A percentile compares a stretch with the other conserved stretches of the same genome.
Evolutionary conservation across 306 rosid species (phyloP).

Genomic region (Vigna radiata): DNA sequence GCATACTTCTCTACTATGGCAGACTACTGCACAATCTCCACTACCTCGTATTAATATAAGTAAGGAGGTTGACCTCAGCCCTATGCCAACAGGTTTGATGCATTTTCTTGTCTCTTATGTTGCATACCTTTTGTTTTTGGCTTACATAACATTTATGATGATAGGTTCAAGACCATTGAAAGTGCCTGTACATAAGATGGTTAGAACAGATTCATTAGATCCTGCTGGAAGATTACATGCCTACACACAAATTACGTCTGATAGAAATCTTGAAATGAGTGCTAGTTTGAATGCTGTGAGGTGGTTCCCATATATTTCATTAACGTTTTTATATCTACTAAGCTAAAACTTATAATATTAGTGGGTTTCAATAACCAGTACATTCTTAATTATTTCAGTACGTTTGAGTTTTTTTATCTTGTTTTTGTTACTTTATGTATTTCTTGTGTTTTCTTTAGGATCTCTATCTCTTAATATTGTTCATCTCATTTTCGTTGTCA

Average conservation of each 20-base stretch:
- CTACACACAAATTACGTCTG: slow-evolving; percentile 62
- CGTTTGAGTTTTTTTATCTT: background rate
- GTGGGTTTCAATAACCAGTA: slow-evolving; percentile 3
- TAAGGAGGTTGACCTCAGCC: slow-evolving; percentile 58
- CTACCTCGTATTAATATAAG: slow-evolving; percentile 44
- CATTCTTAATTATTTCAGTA: slow-evolving; percentile 14
- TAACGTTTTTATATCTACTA: slow-evolving; percentile 29
- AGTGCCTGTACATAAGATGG: slow-evolving; percentile 85
- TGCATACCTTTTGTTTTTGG: slow-evolving; percentile 36
- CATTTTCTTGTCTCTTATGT: slow-evolving; percentile 36
- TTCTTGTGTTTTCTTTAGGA: background rate
- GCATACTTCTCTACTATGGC: slow-evolving; percentile 42
- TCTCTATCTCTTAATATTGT: background rate
- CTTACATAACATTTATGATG: slow-evolving; percentile 30
- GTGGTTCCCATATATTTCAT: slow-evolving; percentile 49
- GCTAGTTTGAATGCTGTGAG: slow-evolving; percentile 76
- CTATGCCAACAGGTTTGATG: slow-evolving; percentile 55
- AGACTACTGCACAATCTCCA: slow-evolving; percentile 63
- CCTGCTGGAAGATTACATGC: slow-evolving; percentile 94
- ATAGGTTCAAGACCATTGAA: slow-evolving; percentile 75
- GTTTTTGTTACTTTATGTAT: slow-evolving; percentile 27
- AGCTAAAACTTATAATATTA: background rate
- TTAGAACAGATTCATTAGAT: slow-evolving; percentile 89
- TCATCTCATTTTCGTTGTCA: background rate
- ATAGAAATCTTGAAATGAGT: slow-evolving; percentile 54